Percentiles rank a stretch among this genome's conserved stretches.
Evolutionary conservation across 805 yeast species (phyloP).

Genomic region (Candida succiphila): DNA sequence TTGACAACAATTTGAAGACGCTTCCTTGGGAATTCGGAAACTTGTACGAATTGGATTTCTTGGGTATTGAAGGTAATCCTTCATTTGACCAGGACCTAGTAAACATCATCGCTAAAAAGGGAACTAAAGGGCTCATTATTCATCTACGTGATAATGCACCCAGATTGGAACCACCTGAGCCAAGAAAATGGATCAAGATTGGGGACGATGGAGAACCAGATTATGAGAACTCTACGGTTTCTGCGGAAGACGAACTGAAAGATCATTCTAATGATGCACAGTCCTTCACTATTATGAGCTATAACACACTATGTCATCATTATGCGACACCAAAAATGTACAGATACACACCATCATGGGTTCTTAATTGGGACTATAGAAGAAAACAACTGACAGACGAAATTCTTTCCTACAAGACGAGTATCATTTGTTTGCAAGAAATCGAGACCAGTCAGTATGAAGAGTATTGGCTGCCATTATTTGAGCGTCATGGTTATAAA

Average conservation of each 20-base stretch:
- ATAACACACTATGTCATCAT: constrained; percentile 90
- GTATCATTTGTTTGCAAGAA: constrained; percentile 88
- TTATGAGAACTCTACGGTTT: constrained; percentile 16
- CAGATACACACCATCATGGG: constrained; percentile 96
- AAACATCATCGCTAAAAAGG: constrained; percentile 64
- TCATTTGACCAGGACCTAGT: constrained; percentile 50
- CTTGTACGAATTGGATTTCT: constrained; percentile 70
- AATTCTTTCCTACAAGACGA: constrained; percentile 53
- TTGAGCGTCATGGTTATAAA: constrained; percentile 67
- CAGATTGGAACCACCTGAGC: constrained; percentile 49
- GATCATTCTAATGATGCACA: constrained; percentile 21
- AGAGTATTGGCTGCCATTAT: constrained; percentile 74
- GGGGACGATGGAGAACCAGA: constrained; percentile 65
- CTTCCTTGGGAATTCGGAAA: constrained; percentile 84
- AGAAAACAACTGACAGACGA: constrained; percentile 68
- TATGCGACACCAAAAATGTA: constrained; percentile 90
- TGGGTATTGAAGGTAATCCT: constrained; percentile 93
- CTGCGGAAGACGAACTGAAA: constrained; percentile 15
- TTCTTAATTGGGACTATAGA: constrained; percentile 88
- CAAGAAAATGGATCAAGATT: constrained; percentile 76
- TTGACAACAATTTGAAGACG: constrained; percentile 71
- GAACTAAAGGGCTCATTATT: constrained; percentile 74
- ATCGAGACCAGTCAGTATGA: constrained; percentile 83
- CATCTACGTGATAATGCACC: constrained; percentile 80
- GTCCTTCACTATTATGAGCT: constrained; percentile 70